Base-by-base conservation (phyloP, 495 filamentous ascomycete species). In the Annulohypoxylon maeteangense region DNA sequence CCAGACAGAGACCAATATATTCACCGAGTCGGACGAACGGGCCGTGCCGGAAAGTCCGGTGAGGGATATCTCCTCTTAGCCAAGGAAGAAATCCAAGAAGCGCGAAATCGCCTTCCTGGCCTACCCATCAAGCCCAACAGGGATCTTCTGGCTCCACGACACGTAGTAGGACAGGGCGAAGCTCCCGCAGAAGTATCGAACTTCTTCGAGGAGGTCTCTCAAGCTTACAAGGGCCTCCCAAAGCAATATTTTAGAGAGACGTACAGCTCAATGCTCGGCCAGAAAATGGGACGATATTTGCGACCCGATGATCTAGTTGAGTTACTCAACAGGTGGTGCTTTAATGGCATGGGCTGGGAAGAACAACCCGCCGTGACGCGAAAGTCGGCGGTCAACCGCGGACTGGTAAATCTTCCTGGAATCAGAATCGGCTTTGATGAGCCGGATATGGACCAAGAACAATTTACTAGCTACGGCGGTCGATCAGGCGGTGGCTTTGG, bases 1-100 rank as follows among this genome's bases (percentile, higher is more conserved):
- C 79, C 85, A 6, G 86, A 86, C 68, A 82, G 88, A 14, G 95
- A 97, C 62, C 86, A 90, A 61, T 98, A 98, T 78, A 92, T 97
- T 68, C 94, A 98, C 78, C 89, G 95, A 61, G 84, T 98, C 62
- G 94, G 94, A 23, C 92, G 88, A 67, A 90, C 88, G 27, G 88
- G 86, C 23, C 80, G 88, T 70, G 94, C 91, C 3, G 88, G 89
- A 71, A 92, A 92, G 76, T 78, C 84, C 44, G 95, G 95, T 71
- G 86, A 94, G 74, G 95, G 91, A 58, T 98, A 90, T 87, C 72
- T 97, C 14, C 71, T 98, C 59, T 67, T 93, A 7, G 81, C 88
- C n/a, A 76, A 87, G 7, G 62, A 82, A 11, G 92, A 97, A 76
- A 42, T 83, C 0, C n/a, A 60, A 0, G 79, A 83, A 10, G 82